Conservation (phyloP, 1,139 yeast species). For the Saccharomyces hybrid region DNA sequence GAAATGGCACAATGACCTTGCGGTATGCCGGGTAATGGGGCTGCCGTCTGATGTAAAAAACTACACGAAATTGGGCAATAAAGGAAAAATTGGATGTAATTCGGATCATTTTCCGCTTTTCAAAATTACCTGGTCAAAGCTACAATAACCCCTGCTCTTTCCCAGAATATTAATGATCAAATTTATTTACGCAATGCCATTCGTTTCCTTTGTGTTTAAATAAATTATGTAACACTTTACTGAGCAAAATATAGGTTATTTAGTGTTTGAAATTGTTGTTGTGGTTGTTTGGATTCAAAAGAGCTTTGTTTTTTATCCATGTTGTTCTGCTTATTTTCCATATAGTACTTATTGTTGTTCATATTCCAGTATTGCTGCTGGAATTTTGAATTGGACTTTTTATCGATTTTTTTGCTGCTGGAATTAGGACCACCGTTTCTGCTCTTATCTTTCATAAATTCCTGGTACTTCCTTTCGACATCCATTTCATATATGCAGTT, state of each 20-base stretch:
- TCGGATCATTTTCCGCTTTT: background rate
- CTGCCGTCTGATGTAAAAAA: conserved; percentile 1
- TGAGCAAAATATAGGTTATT: conserved; percentile 1
- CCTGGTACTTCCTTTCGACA: conserved; percentile 32
- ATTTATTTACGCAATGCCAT: background rate
- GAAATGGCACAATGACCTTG: no score
- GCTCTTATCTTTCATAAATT: conserved; percentile 5
- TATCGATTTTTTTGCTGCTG: background rate
- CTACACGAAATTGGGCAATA: background rate
- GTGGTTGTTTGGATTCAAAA: background rate
- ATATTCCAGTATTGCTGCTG: background rate
- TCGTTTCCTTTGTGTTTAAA: background rate
- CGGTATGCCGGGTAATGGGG: background rate
- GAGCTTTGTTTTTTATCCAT: background rate
- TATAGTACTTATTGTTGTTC: background rate
- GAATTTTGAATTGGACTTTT: background rate
- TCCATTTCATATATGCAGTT: conserved; percentile 47
- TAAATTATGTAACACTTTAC: background rate
- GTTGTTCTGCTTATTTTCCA: background rate
- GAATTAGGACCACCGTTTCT: background rate
- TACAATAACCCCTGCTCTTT: no score
- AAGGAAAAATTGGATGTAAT: background rate
- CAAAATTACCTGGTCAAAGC: background rate
- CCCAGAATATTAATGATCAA: no score
- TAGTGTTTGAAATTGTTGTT: conserved; percentile 1